Evolutionary conservation across 1,284 basidiomycete genomes (phyloP).

Genomic region (Cutaneotrichosporon arboriforme): DNA sequence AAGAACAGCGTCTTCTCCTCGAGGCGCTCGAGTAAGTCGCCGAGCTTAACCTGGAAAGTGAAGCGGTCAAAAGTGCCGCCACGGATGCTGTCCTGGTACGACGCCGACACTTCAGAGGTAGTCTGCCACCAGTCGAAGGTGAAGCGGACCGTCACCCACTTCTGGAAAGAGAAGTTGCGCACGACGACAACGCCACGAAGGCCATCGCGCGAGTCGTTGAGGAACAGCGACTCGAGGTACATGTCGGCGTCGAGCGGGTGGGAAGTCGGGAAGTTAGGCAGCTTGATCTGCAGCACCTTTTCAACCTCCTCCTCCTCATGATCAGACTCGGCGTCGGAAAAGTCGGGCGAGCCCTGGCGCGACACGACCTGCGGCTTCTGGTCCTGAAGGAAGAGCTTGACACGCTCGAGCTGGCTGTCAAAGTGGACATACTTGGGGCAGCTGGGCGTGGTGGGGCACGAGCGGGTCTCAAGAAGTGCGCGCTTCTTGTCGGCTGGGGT

Average conservation of each 20-base stretch:
- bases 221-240: constrained; percentile 54
- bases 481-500: constrained; percentile 40
- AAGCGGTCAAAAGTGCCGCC: constrained; percentile 60
- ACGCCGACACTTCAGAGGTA: constrained; percentile 82
- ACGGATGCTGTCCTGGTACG: constrained; percentile 63
- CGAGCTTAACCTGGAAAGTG: constrained; percentile 53
- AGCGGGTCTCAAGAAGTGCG: constrained; percentile 57
- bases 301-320: constrained; percentile 47
- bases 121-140: constrained; percentile 95
- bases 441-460: constrained; percentile 65
- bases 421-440: constrained; percentile 84
- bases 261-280: constrained; percentile 54
- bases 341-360: constrained; percentile 78
- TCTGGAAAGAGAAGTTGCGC: constrained; percentile 79
- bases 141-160: constrained; percentile 82
- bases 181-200: constrained; percentile 69
- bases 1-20: constrained; percentile 81
- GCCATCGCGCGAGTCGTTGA: constrained; percentile 60
- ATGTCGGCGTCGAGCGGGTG: constrained; percentile 50
- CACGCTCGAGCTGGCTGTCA: constrained; percentile 74
- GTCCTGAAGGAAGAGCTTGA: constrained; percentile 87
- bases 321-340: constrained; percentile 73
- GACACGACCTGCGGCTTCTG: constrained; percentile 91
- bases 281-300: constrained; percentile 46
- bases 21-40: constrained; percentile 56